These are phyloP conservation scores for Mycena rosella DNA, from an alignment of 768 basidiomycete genomes.

Conservation along the genomic window DNA sequence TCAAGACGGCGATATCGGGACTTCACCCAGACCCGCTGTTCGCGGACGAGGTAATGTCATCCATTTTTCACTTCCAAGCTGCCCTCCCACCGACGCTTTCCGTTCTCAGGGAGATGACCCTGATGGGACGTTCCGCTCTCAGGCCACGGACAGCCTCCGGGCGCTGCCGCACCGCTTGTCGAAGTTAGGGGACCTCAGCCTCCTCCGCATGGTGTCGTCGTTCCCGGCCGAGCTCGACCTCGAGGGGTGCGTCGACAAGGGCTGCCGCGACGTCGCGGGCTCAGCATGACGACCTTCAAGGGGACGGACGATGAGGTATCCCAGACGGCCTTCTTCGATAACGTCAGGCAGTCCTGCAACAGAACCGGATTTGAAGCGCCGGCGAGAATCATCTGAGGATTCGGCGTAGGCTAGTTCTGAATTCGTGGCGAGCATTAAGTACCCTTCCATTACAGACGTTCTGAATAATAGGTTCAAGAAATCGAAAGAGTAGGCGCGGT, in stretches of 20 bases:
- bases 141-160: not conserved
- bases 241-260: not conserved
- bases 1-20: not conserved
- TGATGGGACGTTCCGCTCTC: not conserved
- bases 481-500: too few relatives aligned
- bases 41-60: not conserved
- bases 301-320: constrained; percentile 1
- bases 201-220: not conserved
- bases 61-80: too few relatives aligned
- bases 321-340: constrained; percentile 6
- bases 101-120: not conserved
- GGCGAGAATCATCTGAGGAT: too few relatives aligned
- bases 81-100: too few relatives aligned
- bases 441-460: too few relatives aligned
- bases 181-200: not conserved
- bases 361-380: too few relatives aligned
- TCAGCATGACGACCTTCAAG: not conserved
- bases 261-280: constrained; percentile 13
- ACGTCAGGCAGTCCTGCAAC: too few relatives aligned
- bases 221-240: constrained; percentile 7
- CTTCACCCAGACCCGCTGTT: not conserved
- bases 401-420: too few relatives aligned
- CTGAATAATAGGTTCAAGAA: too few relatives aligned
- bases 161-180: constrained; percentile 7
- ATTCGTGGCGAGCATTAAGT: too few relatives aligned